Base-by-base conservation (phyloP, 257 asterid genomes). In the Solanum ossicruentum region DNA sequence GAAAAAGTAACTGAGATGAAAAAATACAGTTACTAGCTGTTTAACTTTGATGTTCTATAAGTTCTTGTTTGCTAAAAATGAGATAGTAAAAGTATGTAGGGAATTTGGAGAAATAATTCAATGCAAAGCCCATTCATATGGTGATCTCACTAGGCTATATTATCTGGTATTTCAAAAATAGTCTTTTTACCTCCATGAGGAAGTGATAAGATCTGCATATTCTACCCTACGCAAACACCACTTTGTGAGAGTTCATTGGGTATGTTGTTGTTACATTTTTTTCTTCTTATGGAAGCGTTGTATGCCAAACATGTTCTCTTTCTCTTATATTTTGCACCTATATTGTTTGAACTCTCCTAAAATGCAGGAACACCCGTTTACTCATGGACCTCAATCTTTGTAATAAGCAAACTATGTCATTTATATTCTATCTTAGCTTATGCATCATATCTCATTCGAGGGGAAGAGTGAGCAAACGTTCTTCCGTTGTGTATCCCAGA, bases 401-500 rank as follows among this genome's bases (percentile, higher is more conserved):
- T 15, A 21, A 71, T 71, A 21, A 21, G 28, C 20, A 51, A 26
- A 72, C 16, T 77, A 13, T 47, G 81, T 23, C 2, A 0, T 18
- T 78, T 78, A 51, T 78, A 47, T 78, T 51, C 10, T 9, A 0
- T 52, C 39, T 77, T 28, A 28, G 32, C 32, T 32, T 51, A 52
- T 26, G 65, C 9, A 4, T 51, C 39, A 6, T 78, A 52, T 52
- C 61, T 49, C 61, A 75, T 75, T 75, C 43, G 55, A 47, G 52
- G 1, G 17, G 47, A 36, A 77, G 28, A 55, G 20, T 61, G 20
- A 81, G 73, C 15, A 7, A 41, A 61, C 11, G 12, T 57, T 39
- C 21, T 60, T 12, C 41, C 5, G 26, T 80, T 63, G 43, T 45
- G 5, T 72, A 17, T 77, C 71, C 51, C 88, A 95, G 98, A 88